A percentile compares a stretch with the other conserved stretches of the same genome.
Conservation (phyloP, 495 filamentous ascomycete genomes). For the Aspergillus ostianus region DNA sequence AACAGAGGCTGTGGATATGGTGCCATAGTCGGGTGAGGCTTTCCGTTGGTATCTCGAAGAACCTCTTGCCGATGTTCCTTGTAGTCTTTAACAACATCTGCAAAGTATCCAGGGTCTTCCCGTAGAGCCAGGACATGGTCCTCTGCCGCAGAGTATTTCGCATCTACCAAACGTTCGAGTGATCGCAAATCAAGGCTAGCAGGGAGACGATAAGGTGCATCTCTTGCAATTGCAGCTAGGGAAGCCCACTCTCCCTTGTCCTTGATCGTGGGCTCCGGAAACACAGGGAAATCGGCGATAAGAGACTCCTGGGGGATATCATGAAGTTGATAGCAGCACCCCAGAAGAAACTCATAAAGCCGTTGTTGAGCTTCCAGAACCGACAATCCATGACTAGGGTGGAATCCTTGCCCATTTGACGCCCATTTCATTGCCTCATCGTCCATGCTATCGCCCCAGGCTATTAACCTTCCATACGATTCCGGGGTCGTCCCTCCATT, state of each 20-base stretch:
- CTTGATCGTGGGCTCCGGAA: slow-evolving; percentile 3
- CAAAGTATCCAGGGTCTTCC: slow-evolving; percentile 55
- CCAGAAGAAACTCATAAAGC: slow-evolving; percentile 41
- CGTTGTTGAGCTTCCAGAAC: slow-evolving; percentile 48
- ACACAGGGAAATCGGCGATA: no score
- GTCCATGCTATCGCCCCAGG: slow-evolving; percentile 33
- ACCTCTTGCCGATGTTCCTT: slow-evolving; percentile 43
- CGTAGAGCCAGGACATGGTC: slow-evolving; percentile 52
- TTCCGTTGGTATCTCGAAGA: slow-evolving; percentile 27
- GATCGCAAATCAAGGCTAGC: slow-evolving; percentile 36
- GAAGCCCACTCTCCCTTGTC: slow-evolving; percentile 21
- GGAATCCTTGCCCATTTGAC: slow-evolving; percentile 20
- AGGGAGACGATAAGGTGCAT: slow-evolving; percentile 47
- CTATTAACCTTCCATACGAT: slow-evolving; percentile 46
- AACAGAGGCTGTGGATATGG: slow-evolving; percentile 17
- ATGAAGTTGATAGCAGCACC: slow-evolving; percentile 42
- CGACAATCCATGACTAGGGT: slow-evolving; percentile 43
- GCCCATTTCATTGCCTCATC: slow-evolving; percentile 32
- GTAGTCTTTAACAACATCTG: slow-evolving; percentile 25
- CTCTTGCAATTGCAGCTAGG: slow-evolving; percentile 32
- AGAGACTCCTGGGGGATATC: slow-evolving; percentile 19
- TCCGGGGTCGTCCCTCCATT: slow-evolving; percentile 28
- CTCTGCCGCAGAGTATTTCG: slow-evolving; percentile 35
- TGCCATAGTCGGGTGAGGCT: slow-evolving; percentile 25
- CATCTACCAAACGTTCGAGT: slow-evolving; percentile 37